A percentile compares a stretch with the other conserved stretches of the same genome.
Conservation (phyloP, 805 yeast genomes). For the Nadsonia fulvescens region DNA sequence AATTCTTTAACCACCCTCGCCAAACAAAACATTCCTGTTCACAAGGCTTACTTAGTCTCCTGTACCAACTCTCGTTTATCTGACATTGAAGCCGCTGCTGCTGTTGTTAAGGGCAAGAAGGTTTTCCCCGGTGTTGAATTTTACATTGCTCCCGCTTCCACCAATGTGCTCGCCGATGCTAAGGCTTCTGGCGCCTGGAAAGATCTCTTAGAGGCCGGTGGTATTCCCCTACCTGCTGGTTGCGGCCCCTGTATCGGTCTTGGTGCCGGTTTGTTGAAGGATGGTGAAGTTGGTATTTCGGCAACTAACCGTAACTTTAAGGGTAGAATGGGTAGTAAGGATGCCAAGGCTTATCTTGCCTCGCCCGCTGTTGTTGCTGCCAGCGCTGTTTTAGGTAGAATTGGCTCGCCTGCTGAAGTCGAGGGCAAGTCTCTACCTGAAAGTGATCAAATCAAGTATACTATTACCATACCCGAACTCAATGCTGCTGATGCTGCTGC, state of each 20-base stretch:
- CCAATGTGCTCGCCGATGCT: constrained; percentile 84
- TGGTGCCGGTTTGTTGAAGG: constrained; percentile 83
- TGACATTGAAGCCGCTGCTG: constrained; percentile 90
- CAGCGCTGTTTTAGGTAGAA: constrained; percentile 85
- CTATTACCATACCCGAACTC: constrained; percentile 16
- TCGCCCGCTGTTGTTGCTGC: constrained; percentile 99
- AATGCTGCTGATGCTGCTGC: constrained; percentile 16
- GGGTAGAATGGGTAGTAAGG: constrained; percentile 97
- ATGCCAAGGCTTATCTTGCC: constrained; percentile 87
- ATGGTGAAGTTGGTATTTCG: constrained; percentile 95
- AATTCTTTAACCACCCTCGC: constrained; percentile 63
- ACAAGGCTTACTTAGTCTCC: constrained; percentile 94
- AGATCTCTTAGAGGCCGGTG: constrained; percentile 77
- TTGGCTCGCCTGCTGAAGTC: constrained; percentile 82
- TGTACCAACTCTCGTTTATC: constrained; percentile 91
- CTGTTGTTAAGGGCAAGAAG: constrained; percentile 62
- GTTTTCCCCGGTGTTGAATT: constrained; percentile 84
- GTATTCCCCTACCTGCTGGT: constrained; percentile 90
- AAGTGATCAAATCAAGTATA: constrained; percentile 26
- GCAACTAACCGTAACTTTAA: constrained; percentile 98
- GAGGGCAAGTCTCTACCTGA: constrained; percentile 35
- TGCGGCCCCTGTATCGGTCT: constrained; percentile 99
- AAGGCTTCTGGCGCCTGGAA: constrained; percentile 88
- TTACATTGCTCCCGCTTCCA: constrained; percentile 94
- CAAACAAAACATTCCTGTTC: constrained; percentile 50